Conservation (phyloP, 139 green algal genomes). For the Micromonas commoda region DNA sequence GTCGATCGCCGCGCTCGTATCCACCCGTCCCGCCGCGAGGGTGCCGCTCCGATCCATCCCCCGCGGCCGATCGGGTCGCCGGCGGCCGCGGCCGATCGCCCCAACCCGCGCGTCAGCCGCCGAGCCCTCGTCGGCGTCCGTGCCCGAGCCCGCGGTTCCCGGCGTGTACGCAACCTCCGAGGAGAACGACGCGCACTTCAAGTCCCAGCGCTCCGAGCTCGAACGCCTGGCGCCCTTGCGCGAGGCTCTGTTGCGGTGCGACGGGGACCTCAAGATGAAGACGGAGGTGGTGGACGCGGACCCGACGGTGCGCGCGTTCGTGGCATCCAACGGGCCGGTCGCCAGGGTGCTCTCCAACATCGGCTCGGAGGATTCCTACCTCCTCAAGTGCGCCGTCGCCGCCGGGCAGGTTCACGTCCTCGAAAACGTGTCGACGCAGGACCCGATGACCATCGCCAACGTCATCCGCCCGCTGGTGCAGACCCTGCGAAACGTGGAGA, state of each 20-base stretch:
- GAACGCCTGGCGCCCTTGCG: not conserved
- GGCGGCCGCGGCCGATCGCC: no score
- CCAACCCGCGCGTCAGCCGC: no score
- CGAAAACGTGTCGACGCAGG: not conserved
- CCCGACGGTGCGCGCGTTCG: not conserved
- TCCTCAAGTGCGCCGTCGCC: constrained; percentile 32
- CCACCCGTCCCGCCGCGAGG: no score
- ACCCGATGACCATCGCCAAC: constrained; percentile 11
- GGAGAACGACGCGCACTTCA: not conserved
- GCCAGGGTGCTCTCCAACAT: not conserved
- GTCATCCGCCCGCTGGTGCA: constrained; percentile 12
- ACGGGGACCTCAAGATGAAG: not conserved
- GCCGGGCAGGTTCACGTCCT: constrained; percentile 33
- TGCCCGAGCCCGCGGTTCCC: not conserved
- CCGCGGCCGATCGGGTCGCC: no score
- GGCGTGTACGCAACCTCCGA: not conserved
- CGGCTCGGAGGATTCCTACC: constrained; percentile 3
- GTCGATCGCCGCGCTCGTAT: no score
- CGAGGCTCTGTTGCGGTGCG: not conserved
- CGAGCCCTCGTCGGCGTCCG: no score
- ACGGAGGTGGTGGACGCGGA: not conserved
- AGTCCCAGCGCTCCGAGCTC: not conserved
- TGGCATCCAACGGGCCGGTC: not conserved
- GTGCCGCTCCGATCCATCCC: no score
- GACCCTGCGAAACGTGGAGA: constrained; percentile 37